phyloP scores from a whole-genome alignment of 768 basidiomycete species.

The Tylopilus subfusipes region DNA sequence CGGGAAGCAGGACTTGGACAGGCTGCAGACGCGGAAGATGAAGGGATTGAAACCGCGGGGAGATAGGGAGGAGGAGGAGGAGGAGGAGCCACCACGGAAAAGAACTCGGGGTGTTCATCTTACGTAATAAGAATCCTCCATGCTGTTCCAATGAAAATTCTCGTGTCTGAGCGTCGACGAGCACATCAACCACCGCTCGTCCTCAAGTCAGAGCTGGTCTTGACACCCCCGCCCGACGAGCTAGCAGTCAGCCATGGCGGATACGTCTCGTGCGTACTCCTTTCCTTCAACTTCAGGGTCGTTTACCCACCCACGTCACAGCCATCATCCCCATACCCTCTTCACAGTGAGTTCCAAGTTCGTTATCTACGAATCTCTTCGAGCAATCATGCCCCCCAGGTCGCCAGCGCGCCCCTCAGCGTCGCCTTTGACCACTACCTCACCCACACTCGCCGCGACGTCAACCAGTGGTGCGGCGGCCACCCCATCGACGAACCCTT shows the following conservation, averaged over 20 bases:
- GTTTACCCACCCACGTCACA: neutral
- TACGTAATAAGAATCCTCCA: constrained; percentile 20
- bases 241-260: too few relatives aligned
- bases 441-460: constrained; percentile 2
- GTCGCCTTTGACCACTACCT: neutral
- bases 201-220: neutral
- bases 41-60: constrained; percentile 70
- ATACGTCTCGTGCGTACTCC: too few relatives aligned
- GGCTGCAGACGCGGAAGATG: constrained; percentile 93
- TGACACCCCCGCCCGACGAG: neutral
- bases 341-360: constrained; percentile 4
- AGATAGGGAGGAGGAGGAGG: constrained; percentile 23
- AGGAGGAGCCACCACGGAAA: constrained; percentile 19
- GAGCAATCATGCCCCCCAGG: neutral
- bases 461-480: neutral
- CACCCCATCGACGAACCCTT: neutral
- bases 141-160: constrained; percentile 20
- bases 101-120: constrained; percentile 9
- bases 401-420: neutral
- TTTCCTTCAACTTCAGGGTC: too few relatives aligned
- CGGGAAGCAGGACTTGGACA: constrained; percentile 81
- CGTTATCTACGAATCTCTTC: neutral
- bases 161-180: constrained; percentile 13
- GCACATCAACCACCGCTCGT: too few relatives aligned
- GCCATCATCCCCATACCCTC: rapidly evolving